These are phyloP conservation scores for Xanthoconium stramineum DNA, from an alignment of 768 basidiomycete genomes.

Conservation along the genomic window DNA sequence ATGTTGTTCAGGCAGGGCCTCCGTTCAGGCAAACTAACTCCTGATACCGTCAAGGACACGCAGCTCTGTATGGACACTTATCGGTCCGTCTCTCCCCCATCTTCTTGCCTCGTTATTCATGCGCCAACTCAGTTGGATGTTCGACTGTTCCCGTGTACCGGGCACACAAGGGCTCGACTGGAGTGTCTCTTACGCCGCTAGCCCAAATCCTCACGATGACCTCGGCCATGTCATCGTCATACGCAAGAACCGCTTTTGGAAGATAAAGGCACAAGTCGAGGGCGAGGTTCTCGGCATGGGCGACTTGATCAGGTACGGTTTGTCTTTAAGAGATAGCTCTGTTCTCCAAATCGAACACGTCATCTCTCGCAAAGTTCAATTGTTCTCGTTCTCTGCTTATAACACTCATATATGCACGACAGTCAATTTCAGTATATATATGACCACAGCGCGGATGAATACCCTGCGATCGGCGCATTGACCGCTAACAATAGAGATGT, in stretches of 20 bases:
- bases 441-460: slow-evolving; percentile 56
- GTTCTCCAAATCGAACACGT: neutral
- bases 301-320: slow-evolving; percentile 60
- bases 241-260: slow-evolving; percentile 85
- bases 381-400: neutral
- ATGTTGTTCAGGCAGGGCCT: slow-evolving; percentile 72
- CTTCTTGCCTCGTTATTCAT: neutral
- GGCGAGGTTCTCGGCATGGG: slow-evolving; percentile 58
- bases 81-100: slow-evolving; percentile 41
- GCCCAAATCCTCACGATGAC: slow-evolving; percentile 29
- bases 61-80: slow-evolving; percentile 87
- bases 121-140: slow-evolving; percentile 72
- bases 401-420: slow-evolving; percentile 7
- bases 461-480: slow-evolving; percentile 75
- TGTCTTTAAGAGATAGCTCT: neutral
- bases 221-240: slow-evolving; percentile 82
- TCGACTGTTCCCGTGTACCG: slow-evolving; percentile 83
- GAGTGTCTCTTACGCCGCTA: slow-evolving; percentile 66
- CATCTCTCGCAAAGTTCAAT: neutral
- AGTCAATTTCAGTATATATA: slow-evolving; percentile 76
- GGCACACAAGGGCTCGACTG: slow-evolving; percentile 73
- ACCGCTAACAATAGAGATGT: slow-evolving; percentile 77
- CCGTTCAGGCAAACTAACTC: slow-evolving; percentile 60
- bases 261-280: slow-evolving; percentile 56
- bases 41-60: slow-evolving; percentile 65